Percentiles rank a stretch among this genome's conserved stretches.
These are phyloP conservation scores for Rasamsonia emersonii DNA, from an alignment of 2,329 filamentous ascomycete species.

Conservation along the genomic window DNA sequence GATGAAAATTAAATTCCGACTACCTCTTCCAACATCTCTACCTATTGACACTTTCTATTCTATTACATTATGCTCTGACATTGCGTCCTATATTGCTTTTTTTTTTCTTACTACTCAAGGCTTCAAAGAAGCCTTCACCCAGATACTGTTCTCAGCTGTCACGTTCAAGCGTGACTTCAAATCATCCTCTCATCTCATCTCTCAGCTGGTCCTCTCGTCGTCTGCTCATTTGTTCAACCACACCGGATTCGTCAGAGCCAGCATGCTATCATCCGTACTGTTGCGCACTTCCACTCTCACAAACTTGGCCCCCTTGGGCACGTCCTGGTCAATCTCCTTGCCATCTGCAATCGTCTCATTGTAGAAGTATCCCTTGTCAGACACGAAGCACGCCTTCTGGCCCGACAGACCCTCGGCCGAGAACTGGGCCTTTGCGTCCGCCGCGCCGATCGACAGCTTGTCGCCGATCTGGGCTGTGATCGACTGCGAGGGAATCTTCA, in stretches of 20 bases:
- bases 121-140: too few species aligned
- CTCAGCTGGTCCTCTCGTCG: too few species aligned
- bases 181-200: too few species aligned
- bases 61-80: too few species aligned
- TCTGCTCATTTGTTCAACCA: too few species aligned
- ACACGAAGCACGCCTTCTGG: constrained; percentile 10
- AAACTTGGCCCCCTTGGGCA: constrained; percentile 6
- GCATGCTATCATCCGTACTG: constrained; percentile 6
- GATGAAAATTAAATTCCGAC: too few species aligned
- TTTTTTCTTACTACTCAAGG: too few species aligned
- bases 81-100: too few species aligned
- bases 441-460: background rate
- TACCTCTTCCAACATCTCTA: too few species aligned
- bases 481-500: constrained; percentile 1
- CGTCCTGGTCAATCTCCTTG: constrained; percentile 1
- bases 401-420: constrained; percentile 7
- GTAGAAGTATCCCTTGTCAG: constrained; percentile 10
- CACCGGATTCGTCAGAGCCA: constrained; percentile 13
- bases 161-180: too few species aligned
- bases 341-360: constrained; percentile 9
- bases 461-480: constrained; percentile 7
- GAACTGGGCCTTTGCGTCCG: background rate
- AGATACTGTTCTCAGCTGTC: too few species aligned
- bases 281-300: constrained; percentile 12
- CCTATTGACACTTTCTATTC: too few species aligned